Evolutionary conservation across 2,329 filamentous ascomycete genomes (phyloP), one percentile per base, ranked within the genome.

Genomic region (Talaromyces sp.): DNA sequence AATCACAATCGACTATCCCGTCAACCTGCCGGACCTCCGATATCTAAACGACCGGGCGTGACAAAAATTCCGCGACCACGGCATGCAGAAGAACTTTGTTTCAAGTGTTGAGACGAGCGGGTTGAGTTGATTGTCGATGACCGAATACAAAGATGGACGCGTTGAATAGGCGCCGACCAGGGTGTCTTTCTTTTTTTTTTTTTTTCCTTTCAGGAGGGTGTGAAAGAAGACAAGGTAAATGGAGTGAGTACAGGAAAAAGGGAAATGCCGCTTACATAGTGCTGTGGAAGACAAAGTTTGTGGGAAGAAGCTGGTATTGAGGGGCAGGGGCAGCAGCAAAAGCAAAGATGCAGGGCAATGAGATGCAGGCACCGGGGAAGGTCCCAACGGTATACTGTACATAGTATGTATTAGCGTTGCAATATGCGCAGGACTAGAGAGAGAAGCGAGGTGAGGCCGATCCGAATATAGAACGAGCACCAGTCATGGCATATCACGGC

Each of bases 391-490:
- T 52, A 62, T 57, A 31, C 14, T 43, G 27, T 31, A 31, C 27
- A 31, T 31, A 31, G 27, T 31, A 31, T 31, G 27, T 65, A 41
- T 52, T 65, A 65, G 63, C 50, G 63, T 65, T 61, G 58, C 63
- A 65, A 65, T 60, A 45, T 52, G 24, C 61, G 64, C 66, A 69
- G 47, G 41, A 31, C 47, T 50, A 50, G 24, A 31, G 69, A 66
- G 71, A 70, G 67, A 66, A 60, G 69, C 57, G 66, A 67, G 57
- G 33, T 39, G 52, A 56, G 52, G 70, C 66, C 70, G 72, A 76
- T 76, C 73, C 49, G 68, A 72, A 72, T 72, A 71, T 72, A 37
- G 63, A 60, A 41, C 33, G 45, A 45, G 47, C 47, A 43, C 41
- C 58, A 65, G 59, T 57, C 39, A 62, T 57, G 58, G 41, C 57